Evolutionary conservation across 2,329 filamentous ascomycete genomes (phyloP).

Genomic region (Colletotrichum costaricense): DNA sequence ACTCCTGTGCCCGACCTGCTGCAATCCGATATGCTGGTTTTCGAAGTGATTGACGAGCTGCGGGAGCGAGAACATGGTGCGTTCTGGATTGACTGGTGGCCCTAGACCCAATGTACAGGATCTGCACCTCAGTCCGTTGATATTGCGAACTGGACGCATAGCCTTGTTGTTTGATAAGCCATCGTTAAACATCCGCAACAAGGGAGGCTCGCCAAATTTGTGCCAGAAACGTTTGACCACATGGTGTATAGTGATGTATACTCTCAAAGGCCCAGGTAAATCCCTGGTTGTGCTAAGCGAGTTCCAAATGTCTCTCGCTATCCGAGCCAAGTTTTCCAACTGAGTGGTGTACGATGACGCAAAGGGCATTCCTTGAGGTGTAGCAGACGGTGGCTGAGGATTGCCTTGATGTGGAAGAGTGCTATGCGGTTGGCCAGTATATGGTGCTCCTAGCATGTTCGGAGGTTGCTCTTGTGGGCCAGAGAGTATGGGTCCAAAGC

Average conservation of each 20-base stretch:
- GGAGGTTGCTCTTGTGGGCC: background rate
- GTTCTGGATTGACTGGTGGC: constrained; percentile 44
- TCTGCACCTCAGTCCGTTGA: constrained; percentile 67
- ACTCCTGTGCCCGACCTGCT: background rate
- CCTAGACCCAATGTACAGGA: constrained; percentile 52
- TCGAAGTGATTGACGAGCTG: constrained; percentile 71
- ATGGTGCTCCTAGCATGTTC: background rate
- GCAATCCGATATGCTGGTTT: constrained; percentile 45
- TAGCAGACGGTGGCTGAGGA: background rate
- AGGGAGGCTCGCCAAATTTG: constrained; percentile 67
- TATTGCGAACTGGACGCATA: constrained; percentile 66
- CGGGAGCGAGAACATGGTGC: constrained; percentile 64
- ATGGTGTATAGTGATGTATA: constrained; percentile 74
- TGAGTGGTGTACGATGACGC: constrained; percentile 50
- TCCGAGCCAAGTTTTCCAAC: constrained; percentile 63
- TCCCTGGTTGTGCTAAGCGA: constrained; percentile 68
- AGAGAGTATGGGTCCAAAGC: constrained; percentile 27
- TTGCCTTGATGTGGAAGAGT: background rate
- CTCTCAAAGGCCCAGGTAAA: constrained; percentile 70
- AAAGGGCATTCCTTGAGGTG: background rate
- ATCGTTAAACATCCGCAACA: constrained; percentile 69
- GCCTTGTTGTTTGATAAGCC: constrained; percentile 66
- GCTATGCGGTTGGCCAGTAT: background rate
- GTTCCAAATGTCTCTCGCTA: constrained; percentile 73
- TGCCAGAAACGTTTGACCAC: constrained; percentile 67